These are phyloP conservation scores for Salicornia ramosissima DNA, from an alignment of 148 eudicot genomes.

Conservation along the genomic window DNA sequence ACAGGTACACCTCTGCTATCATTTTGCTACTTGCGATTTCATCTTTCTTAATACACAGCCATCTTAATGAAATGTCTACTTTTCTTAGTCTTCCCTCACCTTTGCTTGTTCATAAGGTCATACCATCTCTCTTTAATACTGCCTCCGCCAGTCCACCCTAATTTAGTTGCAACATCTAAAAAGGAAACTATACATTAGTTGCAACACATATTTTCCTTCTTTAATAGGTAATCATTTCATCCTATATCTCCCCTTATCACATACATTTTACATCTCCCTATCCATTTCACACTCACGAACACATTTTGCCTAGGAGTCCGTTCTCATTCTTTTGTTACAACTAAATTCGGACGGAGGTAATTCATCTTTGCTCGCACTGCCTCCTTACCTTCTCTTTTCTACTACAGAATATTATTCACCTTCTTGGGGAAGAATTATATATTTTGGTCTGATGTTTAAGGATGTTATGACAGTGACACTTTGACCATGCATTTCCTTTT, in stretches of 20 bases:
- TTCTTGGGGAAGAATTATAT: background rate
- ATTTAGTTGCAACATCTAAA: too few species aligned
- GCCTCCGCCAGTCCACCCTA: too few species aligned
- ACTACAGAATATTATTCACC: background rate
- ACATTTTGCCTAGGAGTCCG: too few species aligned
- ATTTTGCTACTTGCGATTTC: background rate
- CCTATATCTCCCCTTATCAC: too few species aligned
- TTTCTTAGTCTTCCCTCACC: background rate
- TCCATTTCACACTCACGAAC: too few species aligned
- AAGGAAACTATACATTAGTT: too few species aligned
- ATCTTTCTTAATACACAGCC: background rate
- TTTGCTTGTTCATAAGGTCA: background rate
- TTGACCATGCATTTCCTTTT: background rate
- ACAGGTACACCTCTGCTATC: conserved; percentile 51
- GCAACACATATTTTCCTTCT: too few species aligned
- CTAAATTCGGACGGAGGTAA: too few species aligned
- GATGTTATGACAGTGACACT: background rate
- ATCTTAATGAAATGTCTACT: background rate
- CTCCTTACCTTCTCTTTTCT: background rate
- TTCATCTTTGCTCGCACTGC: background rate
- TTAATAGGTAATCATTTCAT: too few species aligned
- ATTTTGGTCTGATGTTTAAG: background rate
- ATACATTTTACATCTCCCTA: too few species aligned
- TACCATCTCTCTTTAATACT: background rate
- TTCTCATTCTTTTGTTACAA: too few species aligned